Evolutionary conservation across 139 green algal genomes (phyloP).

Genomic region (Astrephomene gubernaculifera): DNA sequence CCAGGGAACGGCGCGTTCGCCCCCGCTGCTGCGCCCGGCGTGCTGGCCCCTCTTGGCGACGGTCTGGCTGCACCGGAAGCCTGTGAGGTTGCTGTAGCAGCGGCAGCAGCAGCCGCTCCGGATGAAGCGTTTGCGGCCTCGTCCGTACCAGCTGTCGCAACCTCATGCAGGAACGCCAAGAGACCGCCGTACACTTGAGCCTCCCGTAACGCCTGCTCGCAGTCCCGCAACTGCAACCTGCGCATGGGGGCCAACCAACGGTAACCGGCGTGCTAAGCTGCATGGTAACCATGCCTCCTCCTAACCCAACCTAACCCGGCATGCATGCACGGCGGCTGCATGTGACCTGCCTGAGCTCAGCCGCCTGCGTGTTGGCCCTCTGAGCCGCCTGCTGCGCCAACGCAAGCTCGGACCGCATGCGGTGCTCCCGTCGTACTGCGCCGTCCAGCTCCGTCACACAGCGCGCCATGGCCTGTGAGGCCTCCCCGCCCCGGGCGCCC

Average conservation of each 20-base stretch:
- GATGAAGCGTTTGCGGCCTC: neutral
- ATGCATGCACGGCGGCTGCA: neutral
- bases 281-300: neutral
- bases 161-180: neutral
- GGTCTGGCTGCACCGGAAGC: no score
- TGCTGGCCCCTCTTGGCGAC: no score
- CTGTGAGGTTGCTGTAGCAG: neutral
- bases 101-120: slow-evolving; percentile 4
- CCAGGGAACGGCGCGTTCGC: no score
- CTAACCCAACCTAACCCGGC: neutral
- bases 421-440: slow-evolving; percentile 30
- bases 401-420: slow-evolving; percentile 33
- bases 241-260: neutral
- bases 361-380: slow-evolving; percentile 42
- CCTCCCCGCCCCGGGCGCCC: slow-evolving; percentile 24
- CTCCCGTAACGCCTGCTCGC: slow-evolving; percentile 28
- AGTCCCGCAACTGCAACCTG: slow-evolving; percentile 29
- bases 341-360: slow-evolving; percentile 46
- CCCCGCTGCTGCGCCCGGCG: no score
- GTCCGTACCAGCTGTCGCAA: no score
- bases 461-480: slow-evolving; percentile 27
- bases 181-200: slow-evolving; percentile 34
- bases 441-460: slow-evolving; percentile 29
- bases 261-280: neutral
- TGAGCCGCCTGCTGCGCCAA: slow-evolving; percentile 48